Percentiles rank a stretch among this genome's conserved stretches.
These are phyloP conservation scores for Rubroboletus pulcherrimus DNA, from an alignment of 768 basidiomycete species.

Conservation along the genomic window DNA sequence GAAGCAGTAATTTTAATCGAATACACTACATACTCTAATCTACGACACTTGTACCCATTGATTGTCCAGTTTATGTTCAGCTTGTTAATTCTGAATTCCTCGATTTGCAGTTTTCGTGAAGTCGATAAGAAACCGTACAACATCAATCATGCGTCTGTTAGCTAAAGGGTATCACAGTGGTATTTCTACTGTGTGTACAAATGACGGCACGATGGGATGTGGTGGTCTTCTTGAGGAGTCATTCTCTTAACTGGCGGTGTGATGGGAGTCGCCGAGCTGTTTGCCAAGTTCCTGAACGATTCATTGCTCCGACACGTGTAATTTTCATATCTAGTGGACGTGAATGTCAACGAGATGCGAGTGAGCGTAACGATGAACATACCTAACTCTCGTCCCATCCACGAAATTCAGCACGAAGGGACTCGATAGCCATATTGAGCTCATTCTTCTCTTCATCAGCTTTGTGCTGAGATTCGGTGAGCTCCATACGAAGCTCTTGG, in stretches of 20 bases:
- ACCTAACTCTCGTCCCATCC: neutral
- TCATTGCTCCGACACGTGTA: too few species aligned
- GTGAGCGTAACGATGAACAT: neutral
- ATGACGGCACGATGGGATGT: neutral
- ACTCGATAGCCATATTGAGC: neutral
- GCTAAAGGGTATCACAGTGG: neutral
- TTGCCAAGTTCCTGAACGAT: neutral
- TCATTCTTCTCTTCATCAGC: neutral
- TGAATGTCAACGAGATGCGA: neutral
- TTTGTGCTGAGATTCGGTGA: neutral
- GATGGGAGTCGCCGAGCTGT: neutral
- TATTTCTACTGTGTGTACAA: neutral
- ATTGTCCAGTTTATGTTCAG: too few species aligned
- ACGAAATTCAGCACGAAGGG: conserved; percentile 1
- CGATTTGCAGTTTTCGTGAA: too few species aligned
- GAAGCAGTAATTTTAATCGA: too few species aligned
- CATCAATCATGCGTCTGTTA: neutral
- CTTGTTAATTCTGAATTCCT: too few species aligned
- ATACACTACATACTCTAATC: too few species aligned
- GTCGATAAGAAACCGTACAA: neutral
- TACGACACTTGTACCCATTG: too few species aligned
- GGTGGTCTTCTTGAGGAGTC: neutral
- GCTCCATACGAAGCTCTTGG: neutral
- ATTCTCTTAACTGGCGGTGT: neutral
- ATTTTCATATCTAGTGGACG: neutral